Conservation (phyloP, 1,284 basidiomycete species). For the Peniophora sp. region DNA sequence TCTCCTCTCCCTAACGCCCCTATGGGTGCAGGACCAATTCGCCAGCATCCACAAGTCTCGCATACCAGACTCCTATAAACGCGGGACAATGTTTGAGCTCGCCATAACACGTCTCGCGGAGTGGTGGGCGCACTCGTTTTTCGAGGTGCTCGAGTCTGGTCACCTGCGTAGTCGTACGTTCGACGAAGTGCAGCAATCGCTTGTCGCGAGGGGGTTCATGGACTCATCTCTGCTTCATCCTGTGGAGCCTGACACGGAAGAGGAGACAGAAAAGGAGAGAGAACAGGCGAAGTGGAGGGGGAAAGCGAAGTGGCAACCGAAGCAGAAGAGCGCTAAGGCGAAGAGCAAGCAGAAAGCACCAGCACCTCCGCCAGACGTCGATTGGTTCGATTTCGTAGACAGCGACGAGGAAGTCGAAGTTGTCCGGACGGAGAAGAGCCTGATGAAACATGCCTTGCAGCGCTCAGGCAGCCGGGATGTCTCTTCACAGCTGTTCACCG, state of each 20-base stretch:
- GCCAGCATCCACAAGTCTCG: conserved; percentile 75
- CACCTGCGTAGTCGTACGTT: conserved; percentile 71
- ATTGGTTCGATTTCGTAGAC: conserved; percentile 26
- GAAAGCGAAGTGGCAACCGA: conserved; percentile 12
- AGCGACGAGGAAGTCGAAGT: conserved; percentile 58
- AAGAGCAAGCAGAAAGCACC: conserved; percentile 23
- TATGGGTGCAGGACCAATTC: conserved; percentile 74
- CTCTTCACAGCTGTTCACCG: conserved; percentile 88
- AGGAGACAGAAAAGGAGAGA: conserved; percentile 1
- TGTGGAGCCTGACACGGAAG: background rate
- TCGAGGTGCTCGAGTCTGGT: conserved; percentile 53
- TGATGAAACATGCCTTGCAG: conserved; percentile 86
- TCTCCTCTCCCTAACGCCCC: conserved; percentile 77
- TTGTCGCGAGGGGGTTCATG: conserved; percentile 27
- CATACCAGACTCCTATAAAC: conserved; percentile 70
- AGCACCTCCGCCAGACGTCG: conserved; percentile 13
- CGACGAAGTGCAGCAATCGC: conserved; percentile 52
- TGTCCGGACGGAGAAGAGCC: conserved; percentile 71
- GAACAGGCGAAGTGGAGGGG: conserved; percentile 14
- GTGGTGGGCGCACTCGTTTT: conserved; percentile 80
- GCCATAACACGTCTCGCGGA: conserved; percentile 66
- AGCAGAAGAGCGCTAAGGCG: conserved; percentile 4
- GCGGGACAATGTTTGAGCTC: conserved; percentile 80
- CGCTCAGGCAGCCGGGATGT: conserved; percentile 79
- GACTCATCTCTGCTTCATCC: conserved; percentile 5